Conservation (phyloP, 192 early-diverging fungal species). For the Funneliformis geosporum region DNA sequence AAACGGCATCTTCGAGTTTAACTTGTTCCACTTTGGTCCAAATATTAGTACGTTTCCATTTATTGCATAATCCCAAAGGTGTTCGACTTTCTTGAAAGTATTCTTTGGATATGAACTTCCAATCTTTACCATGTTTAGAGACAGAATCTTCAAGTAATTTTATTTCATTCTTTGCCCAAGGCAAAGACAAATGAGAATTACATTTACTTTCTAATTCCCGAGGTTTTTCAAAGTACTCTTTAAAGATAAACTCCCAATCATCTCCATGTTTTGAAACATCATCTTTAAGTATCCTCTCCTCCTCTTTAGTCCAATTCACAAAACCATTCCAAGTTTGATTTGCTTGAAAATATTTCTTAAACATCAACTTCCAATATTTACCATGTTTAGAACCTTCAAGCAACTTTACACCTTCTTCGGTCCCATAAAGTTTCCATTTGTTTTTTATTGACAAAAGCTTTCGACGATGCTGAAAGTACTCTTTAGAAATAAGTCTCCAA, state of each 20-base stretch:
- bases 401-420: background rate
- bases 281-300: background rate
- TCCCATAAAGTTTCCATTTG: background rate
- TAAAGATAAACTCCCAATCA: background rate
- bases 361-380: background rate
- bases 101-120: too few relatives aligned
- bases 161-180: too few relatives aligned
- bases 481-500: too few relatives aligned
- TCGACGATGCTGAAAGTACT: too few relatives aligned
- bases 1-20: too few relatives aligned
- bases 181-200: too few relatives aligned
- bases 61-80: background rate
- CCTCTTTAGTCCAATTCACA: too few relatives aligned
- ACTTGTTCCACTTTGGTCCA: background rate
- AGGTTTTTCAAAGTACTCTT: background rate
- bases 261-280: background rate
- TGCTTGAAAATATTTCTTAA: background rate
- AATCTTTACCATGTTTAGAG: too few relatives aligned
- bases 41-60: background rate
- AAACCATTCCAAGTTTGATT: background rate
- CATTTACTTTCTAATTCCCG: too few relatives aligned
- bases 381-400: background rate
- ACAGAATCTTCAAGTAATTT: too few relatives aligned
- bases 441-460: too few relatives aligned
- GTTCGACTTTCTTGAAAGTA: background rate